Evolutionary conservation across 768 basidiomycete genomes (phyloP).

Genomic region (Lactarius tabidus): DNA sequence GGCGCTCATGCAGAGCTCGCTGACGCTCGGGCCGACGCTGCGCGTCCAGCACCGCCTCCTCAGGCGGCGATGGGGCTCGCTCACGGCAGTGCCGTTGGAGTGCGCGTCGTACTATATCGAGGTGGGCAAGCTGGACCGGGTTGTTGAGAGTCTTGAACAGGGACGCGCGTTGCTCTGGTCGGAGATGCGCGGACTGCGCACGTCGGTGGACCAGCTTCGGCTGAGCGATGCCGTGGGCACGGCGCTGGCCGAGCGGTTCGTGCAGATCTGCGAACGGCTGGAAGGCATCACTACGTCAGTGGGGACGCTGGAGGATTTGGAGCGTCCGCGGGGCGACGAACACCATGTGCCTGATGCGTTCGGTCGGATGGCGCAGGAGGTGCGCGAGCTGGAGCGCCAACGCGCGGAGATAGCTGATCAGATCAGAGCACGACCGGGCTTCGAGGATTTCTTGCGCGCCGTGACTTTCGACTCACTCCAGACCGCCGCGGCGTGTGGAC

Average conservation of each 20-base stretch:
- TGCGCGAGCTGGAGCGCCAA: background rate
- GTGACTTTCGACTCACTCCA: constrained; percentile 2
- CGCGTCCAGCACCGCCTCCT: constrained; percentile 7
- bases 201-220: constrained; percentile 16
- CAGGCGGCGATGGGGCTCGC: background rate
- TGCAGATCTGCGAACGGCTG: background rate
- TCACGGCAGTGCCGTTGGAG: background rate
- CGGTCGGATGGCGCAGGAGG: constrained; percentile 1
- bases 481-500: constrained; percentile 11
- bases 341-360: background rate
- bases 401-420: background rate
- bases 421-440: constrained; percentile 1
- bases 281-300: constrained; percentile 1
- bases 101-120: constrained; percentile 10
- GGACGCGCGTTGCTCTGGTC: constrained; percentile 23
- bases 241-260: constrained; percentile 11
- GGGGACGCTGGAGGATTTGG: background rate
- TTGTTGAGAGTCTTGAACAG: constrained; percentile 17
- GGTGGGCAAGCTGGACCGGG: background rate
- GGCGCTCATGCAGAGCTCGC: constrained; percentile 1
- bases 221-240: background rate
- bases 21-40: constrained; percentile 1
- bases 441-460: constrained; percentile 10
- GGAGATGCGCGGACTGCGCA: constrained; percentile 20
- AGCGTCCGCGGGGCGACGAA: background rate